Conservation (phyloP, 106 monocot genomes). For the Dendrobium huoshanense region DNA sequence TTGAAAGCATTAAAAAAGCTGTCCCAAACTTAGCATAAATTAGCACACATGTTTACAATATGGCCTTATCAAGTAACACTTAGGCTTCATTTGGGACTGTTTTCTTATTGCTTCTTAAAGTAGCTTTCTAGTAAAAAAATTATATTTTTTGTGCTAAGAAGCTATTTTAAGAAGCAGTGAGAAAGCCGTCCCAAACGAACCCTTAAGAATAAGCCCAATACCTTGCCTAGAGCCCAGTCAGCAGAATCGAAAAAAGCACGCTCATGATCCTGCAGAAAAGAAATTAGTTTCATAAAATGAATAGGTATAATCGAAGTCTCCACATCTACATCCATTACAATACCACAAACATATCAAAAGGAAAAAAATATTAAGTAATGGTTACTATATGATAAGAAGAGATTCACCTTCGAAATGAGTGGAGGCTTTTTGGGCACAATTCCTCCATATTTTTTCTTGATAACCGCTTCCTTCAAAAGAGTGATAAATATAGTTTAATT, state of each 20-base stretch:
- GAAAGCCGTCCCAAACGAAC: background rate
- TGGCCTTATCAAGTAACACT: background rate
- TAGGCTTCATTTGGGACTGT: too few species aligned
- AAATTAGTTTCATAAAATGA: background rate
- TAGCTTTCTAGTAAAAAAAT: too few species aligned
- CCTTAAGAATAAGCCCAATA: slow-evolving; percentile 15
- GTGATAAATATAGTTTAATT: background rate
- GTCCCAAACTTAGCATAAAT: too few species aligned
- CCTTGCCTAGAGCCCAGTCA: slow-evolving; percentile 99
- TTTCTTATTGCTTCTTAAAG: too few species aligned
- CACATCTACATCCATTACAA: background rate
- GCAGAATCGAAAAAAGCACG: slow-evolving; percentile 98
- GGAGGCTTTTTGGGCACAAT: slow-evolving; percentile 74
- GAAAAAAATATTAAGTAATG: background rate
- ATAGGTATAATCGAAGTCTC: background rate
- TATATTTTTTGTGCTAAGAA: too few species aligned
- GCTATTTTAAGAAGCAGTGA: too few species aligned
- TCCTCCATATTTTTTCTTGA: slow-evolving; percentile 89
- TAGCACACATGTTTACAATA: background rate
- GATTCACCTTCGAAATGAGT: slow-evolving; percentile 71
- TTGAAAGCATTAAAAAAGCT: too few species aligned
- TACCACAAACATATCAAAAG: background rate
- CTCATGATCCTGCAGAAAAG: slow-evolving; percentile 72
- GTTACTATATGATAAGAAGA: background rate
- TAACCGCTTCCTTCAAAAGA: slow-evolving; percentile 45